Evolutionary conservation across 495 filamentous ascomycete species (phyloP).

Genomic region (Viridothelium virens): DNA sequence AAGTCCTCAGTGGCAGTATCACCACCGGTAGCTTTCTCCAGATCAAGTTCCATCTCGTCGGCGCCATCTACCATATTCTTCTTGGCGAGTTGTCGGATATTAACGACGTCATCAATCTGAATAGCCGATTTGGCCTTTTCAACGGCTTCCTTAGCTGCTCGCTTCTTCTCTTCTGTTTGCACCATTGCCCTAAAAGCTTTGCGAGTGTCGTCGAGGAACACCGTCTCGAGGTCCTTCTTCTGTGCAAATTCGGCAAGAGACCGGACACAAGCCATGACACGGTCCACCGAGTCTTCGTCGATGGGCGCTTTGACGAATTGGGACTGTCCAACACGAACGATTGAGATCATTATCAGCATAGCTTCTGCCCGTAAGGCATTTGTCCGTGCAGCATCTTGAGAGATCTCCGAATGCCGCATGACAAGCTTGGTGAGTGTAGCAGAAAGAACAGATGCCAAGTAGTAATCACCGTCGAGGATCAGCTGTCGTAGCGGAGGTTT

Average conservation of each 20-base stretch:
- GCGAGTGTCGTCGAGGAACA: conserved; percentile 91
- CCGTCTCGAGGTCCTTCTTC: conserved; percentile 80
- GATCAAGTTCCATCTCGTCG: conserved; percentile 79
- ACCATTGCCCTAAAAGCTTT: conserved; percentile 99
- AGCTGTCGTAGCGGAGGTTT: conserved; percentile 94
- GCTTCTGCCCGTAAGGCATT: conserved; percentile 94
- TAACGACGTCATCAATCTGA: conserved; percentile 89
- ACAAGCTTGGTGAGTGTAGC: conserved; percentile 95
- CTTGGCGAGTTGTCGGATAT: conserved; percentile 87
- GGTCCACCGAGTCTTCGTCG: conserved; percentile 94
- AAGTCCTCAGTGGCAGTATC: conserved; percentile 78
- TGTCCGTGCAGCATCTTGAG: conserved; percentile 74
- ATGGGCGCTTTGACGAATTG: conserved; percentile 96
- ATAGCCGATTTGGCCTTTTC: conserved; percentile 91
- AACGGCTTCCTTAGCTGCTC: conserved; percentile 77
- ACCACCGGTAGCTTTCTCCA: conserved; percentile 89
- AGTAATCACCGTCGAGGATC: conserved; percentile 96
- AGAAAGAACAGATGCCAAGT: conserved; percentile 87
- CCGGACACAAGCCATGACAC: conserved; percentile 93
- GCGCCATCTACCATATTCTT: conserved; percentile 77
- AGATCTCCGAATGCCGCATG: conserved; percentile 96
- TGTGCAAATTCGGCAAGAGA: conserved; percentile 85
- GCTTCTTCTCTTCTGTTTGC: conserved; percentile 94
- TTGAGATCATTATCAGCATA: conserved; percentile 99
- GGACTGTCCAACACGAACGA: conserved; percentile 93